A percentile compares a stretch with the other conserved stretches of the same genome.
Conservation (phyloP, 441 rosid genomes). For the Populus tomentosa region DNA sequence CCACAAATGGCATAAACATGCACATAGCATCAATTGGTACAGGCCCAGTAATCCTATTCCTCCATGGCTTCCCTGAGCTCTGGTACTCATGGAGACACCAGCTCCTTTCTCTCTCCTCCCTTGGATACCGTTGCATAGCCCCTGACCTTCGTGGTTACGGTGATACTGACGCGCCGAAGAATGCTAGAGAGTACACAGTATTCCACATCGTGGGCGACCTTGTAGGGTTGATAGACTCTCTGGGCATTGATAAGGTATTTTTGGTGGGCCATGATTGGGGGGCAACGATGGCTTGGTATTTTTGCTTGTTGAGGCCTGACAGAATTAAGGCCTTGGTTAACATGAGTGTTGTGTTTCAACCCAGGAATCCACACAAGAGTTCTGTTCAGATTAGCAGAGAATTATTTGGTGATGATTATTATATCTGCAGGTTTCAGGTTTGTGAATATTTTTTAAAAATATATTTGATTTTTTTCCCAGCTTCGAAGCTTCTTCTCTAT, state of each 20-base stretch:
- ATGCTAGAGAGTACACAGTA: slow-evolving; percentile 38
- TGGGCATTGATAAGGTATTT: slow-evolving; percentile 42
- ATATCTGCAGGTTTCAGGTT: slow-evolving; percentile 75
- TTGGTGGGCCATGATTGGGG: slow-evolving; percentile 26
- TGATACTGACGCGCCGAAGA: slow-evolving; percentile 44
- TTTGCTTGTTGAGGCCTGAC: slow-evolving; percentile 12
- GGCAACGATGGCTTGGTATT: too few species aligned
- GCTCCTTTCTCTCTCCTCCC: slow-evolving; percentile 40
- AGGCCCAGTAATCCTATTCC: slow-evolving; percentile 47
- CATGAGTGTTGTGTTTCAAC: slow-evolving; percentile 47
- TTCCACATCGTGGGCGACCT: slow-evolving; percentile 56
- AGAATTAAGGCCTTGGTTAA: slow-evolving; percentile 47
- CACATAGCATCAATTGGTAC: slow-evolving; percentile 35
- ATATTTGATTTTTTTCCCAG: not conserved
- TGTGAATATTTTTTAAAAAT: not conserved
- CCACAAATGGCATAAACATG: slow-evolving; percentile 43
- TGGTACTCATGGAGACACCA: slow-evolving; percentile 83
- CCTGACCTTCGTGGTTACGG: slow-evolving; percentile 75
- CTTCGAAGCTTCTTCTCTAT: not conserved
- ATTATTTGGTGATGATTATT: slow-evolving; percentile 54
- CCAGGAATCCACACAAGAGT: slow-evolving; percentile 39
- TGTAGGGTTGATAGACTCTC: slow-evolving; percentile 42
- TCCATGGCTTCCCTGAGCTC: slow-evolving; percentile 71
- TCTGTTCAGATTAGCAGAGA: slow-evolving; percentile 39
- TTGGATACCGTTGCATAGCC: slow-evolving; percentile 55